Percentiles rank a stretch among this genome's conserved stretches.
phyloP scores from a whole-genome alignment of 2,329 filamentous ascomycete genomes.

The Sporothrix luriei region DNA sequence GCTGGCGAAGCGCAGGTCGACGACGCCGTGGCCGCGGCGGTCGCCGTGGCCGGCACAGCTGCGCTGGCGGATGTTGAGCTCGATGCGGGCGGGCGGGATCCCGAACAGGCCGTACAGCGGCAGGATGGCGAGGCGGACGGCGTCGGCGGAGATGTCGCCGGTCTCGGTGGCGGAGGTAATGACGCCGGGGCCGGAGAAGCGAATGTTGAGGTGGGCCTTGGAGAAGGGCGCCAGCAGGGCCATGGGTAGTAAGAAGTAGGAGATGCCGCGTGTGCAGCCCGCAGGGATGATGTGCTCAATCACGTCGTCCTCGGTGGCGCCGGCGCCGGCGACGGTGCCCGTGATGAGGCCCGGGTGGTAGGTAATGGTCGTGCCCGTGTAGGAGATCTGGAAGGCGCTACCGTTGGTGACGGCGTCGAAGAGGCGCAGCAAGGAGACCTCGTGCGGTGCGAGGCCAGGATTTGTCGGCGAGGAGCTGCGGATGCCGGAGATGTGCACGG shows the following conservation, averaged over 20 bases:
- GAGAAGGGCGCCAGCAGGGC: conserved; percentile 91
- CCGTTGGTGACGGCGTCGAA: conserved; percentile 95
- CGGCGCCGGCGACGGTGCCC: conserved; percentile 74
- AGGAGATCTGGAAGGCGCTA: conserved; percentile 90
- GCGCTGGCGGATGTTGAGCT: conserved; percentile 77
- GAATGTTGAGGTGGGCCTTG: conserved; percentile 85
- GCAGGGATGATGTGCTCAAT: conserved; percentile 79
- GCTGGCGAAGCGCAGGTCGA: conserved; percentile 91
- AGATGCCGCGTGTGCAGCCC: conserved; percentile 76
- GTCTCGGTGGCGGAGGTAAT: conserved; percentile 61
- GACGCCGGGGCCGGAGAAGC: conserved; percentile 86
- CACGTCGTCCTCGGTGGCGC: conserved; percentile 67
- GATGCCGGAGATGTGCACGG: conserved; percentile 92
- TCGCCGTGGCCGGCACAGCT: conserved; percentile 77
- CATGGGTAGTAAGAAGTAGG: conserved; percentile 88
- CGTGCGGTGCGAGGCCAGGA: conserved; percentile 86
- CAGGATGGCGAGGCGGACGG: conserved; percentile 87
- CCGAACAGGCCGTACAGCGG: conserved; percentile 90
- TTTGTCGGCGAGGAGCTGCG: conserved; percentile 81
- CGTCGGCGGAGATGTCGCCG: conserved; percentile 82
- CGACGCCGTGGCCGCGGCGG: conserved; percentile 80
- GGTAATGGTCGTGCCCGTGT: conserved; percentile 89
- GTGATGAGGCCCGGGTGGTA: conserved; percentile 93
- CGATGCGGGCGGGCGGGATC: conserved; percentile 76
- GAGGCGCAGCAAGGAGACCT: conserved; percentile 93